Evolutionary conservation across 2,329 filamentous ascomycete genomes (phyloP).

Genomic region (Penicillium sp.): DNA sequence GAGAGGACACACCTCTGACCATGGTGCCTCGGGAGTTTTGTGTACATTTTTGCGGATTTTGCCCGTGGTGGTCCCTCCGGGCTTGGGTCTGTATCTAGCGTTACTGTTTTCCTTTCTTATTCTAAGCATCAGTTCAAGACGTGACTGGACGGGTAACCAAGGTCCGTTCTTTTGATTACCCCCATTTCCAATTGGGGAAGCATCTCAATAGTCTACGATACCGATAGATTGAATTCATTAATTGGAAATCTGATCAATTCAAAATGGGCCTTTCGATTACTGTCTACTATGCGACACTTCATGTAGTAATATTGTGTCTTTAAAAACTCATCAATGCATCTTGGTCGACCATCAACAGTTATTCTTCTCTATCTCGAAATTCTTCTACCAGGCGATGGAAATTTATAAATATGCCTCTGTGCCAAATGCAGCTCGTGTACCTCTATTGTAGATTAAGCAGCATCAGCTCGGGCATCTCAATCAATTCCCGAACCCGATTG

Average conservation of each 20-base stretch:
- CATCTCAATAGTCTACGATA: neutral
- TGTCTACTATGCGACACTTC: neutral
- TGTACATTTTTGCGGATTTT: neutral
- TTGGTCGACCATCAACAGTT: neutral
- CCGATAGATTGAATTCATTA: neutral
- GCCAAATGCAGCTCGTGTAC: neutral
- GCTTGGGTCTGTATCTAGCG: neutral
- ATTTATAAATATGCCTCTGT: neutral
- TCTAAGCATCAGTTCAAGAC: neutral
- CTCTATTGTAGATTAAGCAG: constrained; percentile 71
- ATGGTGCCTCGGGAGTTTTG: constrained; percentile 17
- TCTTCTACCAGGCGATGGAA: neutral
- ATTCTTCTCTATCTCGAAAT: too few species aligned
- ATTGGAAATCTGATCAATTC: neutral
- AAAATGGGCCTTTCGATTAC: neutral
- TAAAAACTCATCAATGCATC: neutral
- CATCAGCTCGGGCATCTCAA: constrained; percentile 87
- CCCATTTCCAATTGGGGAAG: neutral
- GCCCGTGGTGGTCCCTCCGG: neutral
- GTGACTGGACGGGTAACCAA: neutral
- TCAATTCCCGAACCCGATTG: constrained; percentile 70
- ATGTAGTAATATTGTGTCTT: neutral
- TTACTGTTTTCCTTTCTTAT: constrained; percentile 2
- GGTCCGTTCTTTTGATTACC: constrained; percentile 8
- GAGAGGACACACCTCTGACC: constrained; percentile 1